Evolutionary conservation across 768 basidiomycete genomes (phyloP).

Genomic region (Rhizopogon vulgaris): DNA sequence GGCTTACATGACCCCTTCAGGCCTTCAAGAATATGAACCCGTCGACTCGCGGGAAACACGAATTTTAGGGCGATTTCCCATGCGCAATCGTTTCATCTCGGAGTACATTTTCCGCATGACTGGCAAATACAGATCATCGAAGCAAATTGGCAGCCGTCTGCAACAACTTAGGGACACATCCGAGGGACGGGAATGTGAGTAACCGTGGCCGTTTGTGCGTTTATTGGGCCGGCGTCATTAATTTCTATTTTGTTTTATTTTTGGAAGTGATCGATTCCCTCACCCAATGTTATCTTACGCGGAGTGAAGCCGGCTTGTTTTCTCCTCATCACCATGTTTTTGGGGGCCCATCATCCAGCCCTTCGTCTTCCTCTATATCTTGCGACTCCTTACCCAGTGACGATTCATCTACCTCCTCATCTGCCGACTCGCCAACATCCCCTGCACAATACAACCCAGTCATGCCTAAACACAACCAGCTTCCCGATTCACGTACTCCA

Average conservation of each 20-base stretch:
- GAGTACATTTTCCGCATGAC: constrained; percentile 69
- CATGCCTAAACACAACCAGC: constrained; percentile 19
- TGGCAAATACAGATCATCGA: constrained; percentile 64
- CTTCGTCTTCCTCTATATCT: constrained; percentile 21
- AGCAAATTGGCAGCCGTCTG: constrained; percentile 76
- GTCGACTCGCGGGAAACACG: constrained; percentile 69
- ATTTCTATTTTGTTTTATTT: constrained; percentile 21
- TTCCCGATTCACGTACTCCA: constrained; percentile 21
- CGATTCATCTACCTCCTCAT: constrained; percentile 14
- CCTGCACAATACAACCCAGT: constrained; percentile 8
- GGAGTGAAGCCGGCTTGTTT: constrained; percentile 16
- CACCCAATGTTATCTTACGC: constrained; percentile 27
- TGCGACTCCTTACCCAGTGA: constrained; percentile 7
- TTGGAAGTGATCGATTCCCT: constrained; percentile 30
- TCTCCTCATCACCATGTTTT: constrained; percentile 10
- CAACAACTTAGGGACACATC: constrained; percentile 74
- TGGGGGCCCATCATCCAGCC: constrained; percentile 11
- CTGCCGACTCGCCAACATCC: constrained; percentile 11
- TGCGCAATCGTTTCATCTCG: constrained; percentile 76
- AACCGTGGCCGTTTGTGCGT: constrained; percentile 12
- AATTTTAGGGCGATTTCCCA: constrained; percentile 68
- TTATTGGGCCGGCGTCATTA: constrained; percentile 19
- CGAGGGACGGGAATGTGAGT: constrained; percentile 66
- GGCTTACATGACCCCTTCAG: constrained; percentile 30
- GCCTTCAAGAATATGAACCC: constrained; percentile 66